Evolutionary conservation across 768 basidiomycete genomes (phyloP).

Genomic region (Rhizopogon sp.): DNA sequence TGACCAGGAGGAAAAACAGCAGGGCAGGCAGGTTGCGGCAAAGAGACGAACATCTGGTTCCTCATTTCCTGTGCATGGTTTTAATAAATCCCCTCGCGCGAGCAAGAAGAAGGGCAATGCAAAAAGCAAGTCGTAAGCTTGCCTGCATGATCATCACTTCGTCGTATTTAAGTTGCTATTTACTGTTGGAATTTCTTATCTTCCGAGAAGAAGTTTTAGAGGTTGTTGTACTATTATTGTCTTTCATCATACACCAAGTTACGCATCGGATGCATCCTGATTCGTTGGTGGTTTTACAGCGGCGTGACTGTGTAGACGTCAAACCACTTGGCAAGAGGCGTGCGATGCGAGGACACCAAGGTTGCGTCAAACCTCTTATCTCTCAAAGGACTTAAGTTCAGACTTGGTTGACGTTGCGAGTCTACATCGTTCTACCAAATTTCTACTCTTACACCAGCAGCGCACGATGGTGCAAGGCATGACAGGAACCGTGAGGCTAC

Average conservation of each 20-base stretch:
- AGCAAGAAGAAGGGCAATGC: not conserved
- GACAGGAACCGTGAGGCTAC: not conserved
- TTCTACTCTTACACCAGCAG: not conserved
- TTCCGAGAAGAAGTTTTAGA: not conserved
- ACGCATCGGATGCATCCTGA: too few relatives aligned
- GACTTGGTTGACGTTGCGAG: too few relatives aligned
- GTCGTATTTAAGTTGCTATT: not conserved
- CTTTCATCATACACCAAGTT: not conserved
- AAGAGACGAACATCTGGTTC: constrained; percentile 24
- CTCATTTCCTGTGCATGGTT: constrained; percentile 7
- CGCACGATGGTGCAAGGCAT: not conserved
- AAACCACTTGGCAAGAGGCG: too few relatives aligned
- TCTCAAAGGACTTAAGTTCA: too few relatives aligned
- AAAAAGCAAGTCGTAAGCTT: not conserved
- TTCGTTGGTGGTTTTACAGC: too few relatives aligned
- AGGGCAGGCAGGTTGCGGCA: constrained; percentile 4
- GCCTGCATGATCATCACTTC: too few relatives aligned
- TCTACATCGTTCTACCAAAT: not conserved
- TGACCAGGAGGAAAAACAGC: constrained; percentile 10
- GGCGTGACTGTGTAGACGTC: too few relatives aligned
- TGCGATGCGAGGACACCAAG: too few relatives aligned
- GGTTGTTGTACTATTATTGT: not conserved
- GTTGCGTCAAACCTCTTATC: too few relatives aligned
- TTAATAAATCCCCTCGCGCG: not conserved
- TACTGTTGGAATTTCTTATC: not conserved